These are phyloP conservation scores for Hypoxylon intermedium DNA, from an alignment of 495 filamentous ascomycete genomes.

Conservation along the genomic window DNA sequence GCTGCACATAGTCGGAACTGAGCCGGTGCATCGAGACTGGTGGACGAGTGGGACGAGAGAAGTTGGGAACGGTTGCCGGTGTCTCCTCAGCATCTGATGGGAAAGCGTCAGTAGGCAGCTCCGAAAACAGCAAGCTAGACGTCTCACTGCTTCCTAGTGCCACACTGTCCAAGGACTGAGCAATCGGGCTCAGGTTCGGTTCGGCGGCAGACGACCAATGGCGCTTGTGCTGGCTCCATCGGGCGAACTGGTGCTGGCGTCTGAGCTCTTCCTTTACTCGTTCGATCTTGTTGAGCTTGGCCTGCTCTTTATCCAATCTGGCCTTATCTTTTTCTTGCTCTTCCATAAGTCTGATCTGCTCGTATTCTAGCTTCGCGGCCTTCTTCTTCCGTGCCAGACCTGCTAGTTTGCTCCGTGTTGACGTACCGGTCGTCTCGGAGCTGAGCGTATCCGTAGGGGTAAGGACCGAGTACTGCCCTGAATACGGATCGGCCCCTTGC, in stretches of 20 bases:
- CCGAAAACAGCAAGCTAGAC: conserved; percentile 25
- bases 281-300: conserved; percentile 43
- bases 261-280: conserved; percentile 46
- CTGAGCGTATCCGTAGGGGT: conserved; percentile 48
- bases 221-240: conserved; percentile 50
- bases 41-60: conserved; percentile 35
- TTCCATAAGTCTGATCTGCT: conserved; percentile 38
- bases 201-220: conserved; percentile 59
- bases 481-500: conserved; percentile 61
- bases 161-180: conserved; percentile 48
- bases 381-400: conserved; percentile 38
- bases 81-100: conserved; percentile 22
- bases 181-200: conserved; percentile 55
- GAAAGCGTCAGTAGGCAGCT: conserved; percentile 27
- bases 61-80: conserved; percentile 18
- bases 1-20: conserved; percentile 20
- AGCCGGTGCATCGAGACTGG: conserved; percentile 27
- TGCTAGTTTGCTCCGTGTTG: conserved; percentile 35
- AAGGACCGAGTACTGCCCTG: conserved; percentile 55
- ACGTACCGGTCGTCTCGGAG: conserved; percentile 31
- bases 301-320: conserved; percentile 40
- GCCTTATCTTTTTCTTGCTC: conserved; percentile 41
- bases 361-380: conserved; percentile 43
- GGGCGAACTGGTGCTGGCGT: conserved; percentile 42
- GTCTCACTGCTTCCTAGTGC: conserved; percentile 41